Evolutionary conservation across 1,284 basidiomycete genomes (phyloP), one percentile per base, ranked within the genome.

Genomic region (Nidula niveotomentosa): DNA sequence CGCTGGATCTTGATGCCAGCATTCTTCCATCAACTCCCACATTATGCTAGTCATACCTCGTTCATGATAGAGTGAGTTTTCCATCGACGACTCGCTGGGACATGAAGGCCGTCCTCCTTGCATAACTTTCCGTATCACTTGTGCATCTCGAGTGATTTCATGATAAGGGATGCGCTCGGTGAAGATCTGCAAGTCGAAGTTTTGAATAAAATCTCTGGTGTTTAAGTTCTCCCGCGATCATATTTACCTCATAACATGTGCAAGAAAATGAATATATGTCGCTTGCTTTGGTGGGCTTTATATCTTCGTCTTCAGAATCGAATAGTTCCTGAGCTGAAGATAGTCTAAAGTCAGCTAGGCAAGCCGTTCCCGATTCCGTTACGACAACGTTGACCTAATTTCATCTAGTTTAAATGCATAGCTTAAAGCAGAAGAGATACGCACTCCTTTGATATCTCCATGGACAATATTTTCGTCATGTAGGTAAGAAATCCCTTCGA

Each of bases 371-470:
- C 23, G 23, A 23, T 23, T 23, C 4, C 23, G 23, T 23, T 23
- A 23, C 23, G 23, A 23, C 23, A 4, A 23, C 23, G 4, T 23
- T 4, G 23, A 23, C 23, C 23, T 23, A 23, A 23, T 2, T 23
- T 23, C 23, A 23, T 23, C 23, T 23, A 23, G 23, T 23, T 23
- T 23, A 23, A 23, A 23, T 23, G 23, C 2, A 23, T 23, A 23
- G 23, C 23, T 23, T 4, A 4, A 23, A 23, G 23, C 23, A 23
- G 23, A 23, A 23, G 23, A 37, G 8, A 48, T 8, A 55, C 58
- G 45, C n/a, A 65, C 65, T 41, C 64, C 64, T 48, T 65, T 64
- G 5, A 67, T 53, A 55, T 65, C 65, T 2, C 64, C 64, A 45
- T 67, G 65, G n/a, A 65, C 53, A 4, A 67, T 53, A 39, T 56